A percentile compares a stretch with the other conserved stretches of the same genome.
Conservation (phyloP, 2,329 filamentous ascomycete species). For the Aspergillus neotritici region DNA sequence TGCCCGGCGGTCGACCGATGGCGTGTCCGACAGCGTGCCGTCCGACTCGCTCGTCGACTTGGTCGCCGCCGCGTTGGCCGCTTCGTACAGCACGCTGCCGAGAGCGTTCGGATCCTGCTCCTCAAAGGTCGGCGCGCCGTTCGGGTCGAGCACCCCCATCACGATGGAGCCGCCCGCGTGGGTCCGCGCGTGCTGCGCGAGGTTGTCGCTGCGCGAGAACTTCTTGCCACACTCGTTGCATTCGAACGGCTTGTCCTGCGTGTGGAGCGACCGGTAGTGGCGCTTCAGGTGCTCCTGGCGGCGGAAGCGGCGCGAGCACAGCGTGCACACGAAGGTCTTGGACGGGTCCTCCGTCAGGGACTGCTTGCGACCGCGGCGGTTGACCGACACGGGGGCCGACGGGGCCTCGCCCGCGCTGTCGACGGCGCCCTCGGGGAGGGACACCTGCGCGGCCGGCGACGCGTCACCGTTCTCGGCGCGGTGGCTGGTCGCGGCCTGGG, state of each 20-base stretch:
- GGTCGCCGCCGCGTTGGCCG: constrained; percentile 66
- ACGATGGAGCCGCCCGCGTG: constrained; percentile 86
- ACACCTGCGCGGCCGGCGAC: constrained; percentile 36
- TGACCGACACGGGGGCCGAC: constrained; percentile 52
- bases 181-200: constrained; percentile 90
- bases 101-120: constrained; percentile 60
- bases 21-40: constrained; percentile 26
- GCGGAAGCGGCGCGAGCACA: constrained; percentile 95
- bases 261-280: constrained; percentile 97
- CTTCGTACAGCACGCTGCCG: constrained; percentile 75
- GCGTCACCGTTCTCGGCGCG: constrained; percentile 32
- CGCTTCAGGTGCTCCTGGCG: constrained; percentile 98
- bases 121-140: constrained; percentile 47
- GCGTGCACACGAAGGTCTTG: constrained; percentile 95
- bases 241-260: constrained; percentile 96
- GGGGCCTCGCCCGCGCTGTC: constrained; percentile 41
- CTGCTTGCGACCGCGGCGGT: constrained; percentile 95
- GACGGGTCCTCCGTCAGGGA: constrained; percentile 95
- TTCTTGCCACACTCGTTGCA: constrained; percentile 98
- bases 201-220: constrained; percentile 96
- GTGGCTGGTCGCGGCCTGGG: constrained; percentile 26
- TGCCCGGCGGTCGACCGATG: constrained; percentile 41
- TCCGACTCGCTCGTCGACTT: constrained; percentile 46
- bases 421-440: constrained; percentile 45
- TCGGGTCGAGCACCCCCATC: constrained; percentile 78